A percentile compares a stretch with the other conserved stretches of the same genome.
phyloP scores from a whole-genome alignment of 2,329 filamentous ascomycete genomes.

The Colletotrichum tropicale region DNA sequence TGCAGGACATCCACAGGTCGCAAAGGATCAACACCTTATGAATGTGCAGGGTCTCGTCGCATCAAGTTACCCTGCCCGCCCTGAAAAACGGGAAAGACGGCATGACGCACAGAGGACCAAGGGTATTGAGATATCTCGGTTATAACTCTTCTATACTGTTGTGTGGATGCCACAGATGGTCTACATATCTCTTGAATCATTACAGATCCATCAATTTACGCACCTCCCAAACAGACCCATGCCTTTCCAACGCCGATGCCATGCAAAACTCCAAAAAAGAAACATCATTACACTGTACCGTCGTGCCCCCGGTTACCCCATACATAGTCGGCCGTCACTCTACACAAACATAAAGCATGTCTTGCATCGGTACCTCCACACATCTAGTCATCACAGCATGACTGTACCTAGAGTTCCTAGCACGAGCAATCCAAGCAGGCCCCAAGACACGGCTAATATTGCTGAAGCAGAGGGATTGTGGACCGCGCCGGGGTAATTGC shows the following conservation, averaged over 20 bases:
- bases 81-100: not conserved
- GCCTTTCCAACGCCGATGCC: conserved; percentile 13
- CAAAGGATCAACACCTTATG: not conserved
- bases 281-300: not conserved
- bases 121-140: not conserved
- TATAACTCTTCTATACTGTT: not conserved
- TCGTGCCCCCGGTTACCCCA: not conserved
- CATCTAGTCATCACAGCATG: not conserved
- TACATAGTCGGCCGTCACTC: conserved; percentile 1
- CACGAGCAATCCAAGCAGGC: conserved; percentile 10
- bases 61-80: not conserved
- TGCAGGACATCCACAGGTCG: not conserved
- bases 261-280: conserved; percentile 5
- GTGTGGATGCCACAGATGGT: not conserved
- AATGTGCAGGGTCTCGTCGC: not conserved
- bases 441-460: conserved; percentile 26
- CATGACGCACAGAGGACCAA: not conserved
- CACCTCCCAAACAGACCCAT: not conserved
- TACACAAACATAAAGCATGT: not conserved
- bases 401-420: not conserved
- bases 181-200: not conserved
- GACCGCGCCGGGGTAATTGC: conserved; percentile 67
- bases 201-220: not conserved
- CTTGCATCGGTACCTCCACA: not conserved
- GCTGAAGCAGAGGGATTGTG: conserved; percentile 47